Percentiles rank a stretch among this genome's conserved stretches.
These are phyloP conservation scores for Lecanicillium sp. DNA, from an alignment of 2,329 filamentous ascomycete genomes.

Conservation along the genomic window DNA sequence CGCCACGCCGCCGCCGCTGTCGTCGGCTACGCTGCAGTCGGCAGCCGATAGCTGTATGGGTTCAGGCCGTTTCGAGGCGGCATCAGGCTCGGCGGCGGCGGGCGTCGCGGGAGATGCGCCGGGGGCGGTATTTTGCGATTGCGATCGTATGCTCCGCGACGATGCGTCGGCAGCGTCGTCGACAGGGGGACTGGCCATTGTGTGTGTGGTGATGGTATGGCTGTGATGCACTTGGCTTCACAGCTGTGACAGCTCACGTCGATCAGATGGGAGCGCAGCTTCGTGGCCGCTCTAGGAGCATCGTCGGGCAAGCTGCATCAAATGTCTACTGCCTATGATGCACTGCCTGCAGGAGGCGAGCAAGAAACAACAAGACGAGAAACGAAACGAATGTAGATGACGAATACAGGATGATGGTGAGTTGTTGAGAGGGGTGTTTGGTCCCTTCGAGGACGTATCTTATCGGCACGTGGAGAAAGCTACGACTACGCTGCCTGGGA, in stretches of 20 bases:
- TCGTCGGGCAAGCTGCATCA: neutral
- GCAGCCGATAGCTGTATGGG: slow-evolving; percentile 1
- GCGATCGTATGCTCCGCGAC: neutral
- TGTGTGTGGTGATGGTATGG: neutral
- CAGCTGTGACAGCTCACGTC: too few relatives aligned
- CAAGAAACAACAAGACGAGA: neutral
- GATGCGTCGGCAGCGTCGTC: neutral
- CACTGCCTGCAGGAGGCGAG: too few relatives aligned
- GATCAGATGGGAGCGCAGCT: too few relatives aligned
- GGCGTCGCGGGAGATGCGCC: neutral
- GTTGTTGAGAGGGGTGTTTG: neutral
- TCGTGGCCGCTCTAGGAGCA: neutral
- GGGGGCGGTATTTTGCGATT: neutral
- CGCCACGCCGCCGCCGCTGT: slow-evolving; percentile 1
- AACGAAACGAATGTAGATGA: neutral
- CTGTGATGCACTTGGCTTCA: too few relatives aligned
- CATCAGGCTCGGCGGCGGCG: neutral
- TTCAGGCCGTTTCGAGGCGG: neutral
- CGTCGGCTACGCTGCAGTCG: slow-evolving; percentile 7
- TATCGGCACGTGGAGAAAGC: slow-evolving; percentile 13
- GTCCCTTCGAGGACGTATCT: slow-evolving; percentile 1
- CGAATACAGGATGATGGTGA: neutral
- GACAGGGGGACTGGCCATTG: slow-evolving; percentile 5
- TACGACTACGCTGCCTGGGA: too few relatives aligned
- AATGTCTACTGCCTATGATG: too few relatives aligned